phyloP scores from a whole-genome alignment of 108 stramenopile genomes.

The Poteriospumella lacustris region DNA sequence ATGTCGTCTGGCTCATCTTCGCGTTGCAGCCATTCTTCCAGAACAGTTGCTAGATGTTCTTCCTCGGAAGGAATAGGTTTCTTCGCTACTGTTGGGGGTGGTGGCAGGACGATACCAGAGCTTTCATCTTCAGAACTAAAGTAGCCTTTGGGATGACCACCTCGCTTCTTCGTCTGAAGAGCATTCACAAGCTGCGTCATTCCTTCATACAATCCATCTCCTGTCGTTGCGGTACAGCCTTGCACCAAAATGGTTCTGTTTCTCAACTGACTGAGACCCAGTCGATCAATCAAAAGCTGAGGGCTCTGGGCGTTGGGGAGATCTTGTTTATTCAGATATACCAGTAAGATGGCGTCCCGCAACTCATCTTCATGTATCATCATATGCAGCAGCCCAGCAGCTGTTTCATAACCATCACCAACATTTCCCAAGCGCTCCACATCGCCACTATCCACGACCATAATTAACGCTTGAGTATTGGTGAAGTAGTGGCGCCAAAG shows the following conservation, averaged over 20 bases:
- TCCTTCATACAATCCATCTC: constrained; percentile 47
- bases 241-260: constrained; percentile 36
- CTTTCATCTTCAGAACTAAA: background rate
- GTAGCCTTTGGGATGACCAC: background rate
- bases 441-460: constrained; percentile 14
- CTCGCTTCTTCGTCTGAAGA: background rate
- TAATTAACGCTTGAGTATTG: constrained; percentile 12
- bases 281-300: constrained; percentile 21
- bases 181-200: constrained; percentile 35
- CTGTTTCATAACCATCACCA: background rate
- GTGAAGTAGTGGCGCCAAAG: constrained; percentile 19
- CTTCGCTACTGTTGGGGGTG: background rate
- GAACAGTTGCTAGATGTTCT: background rate
- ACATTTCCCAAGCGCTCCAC: background rate
- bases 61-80: background rate
- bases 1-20: constrained; percentile 16
- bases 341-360: constrained; percentile 36
- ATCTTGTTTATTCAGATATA: constrained; percentile 60
- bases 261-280: constrained; percentile 21
- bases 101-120: background rate
- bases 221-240: constrained; percentile 36
- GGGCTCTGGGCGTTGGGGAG: constrained; percentile 41
- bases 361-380: constrained; percentile 26
- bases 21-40: constrained; percentile 18
- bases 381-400: background rate